Evolutionary conservation across 805 yeast genomes (phyloP), one percentile per base, ranked within the genome.

Genomic region (Candida endomychidarum): DNA sequence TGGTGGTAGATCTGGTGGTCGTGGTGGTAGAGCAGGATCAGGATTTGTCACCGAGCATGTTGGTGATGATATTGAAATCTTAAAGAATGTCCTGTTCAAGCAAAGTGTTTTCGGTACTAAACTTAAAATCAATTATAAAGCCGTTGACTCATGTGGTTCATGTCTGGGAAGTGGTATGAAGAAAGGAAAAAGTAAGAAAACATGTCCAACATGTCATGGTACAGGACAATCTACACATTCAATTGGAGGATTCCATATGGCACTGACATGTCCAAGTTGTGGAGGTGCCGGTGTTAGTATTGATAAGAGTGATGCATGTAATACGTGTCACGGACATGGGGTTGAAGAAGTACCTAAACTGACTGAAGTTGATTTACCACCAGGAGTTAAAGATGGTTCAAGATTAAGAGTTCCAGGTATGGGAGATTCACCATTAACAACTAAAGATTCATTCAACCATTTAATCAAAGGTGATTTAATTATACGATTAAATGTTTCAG

Each of bases 191-290:
- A 75, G 77, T 61, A 84, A 86, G 56, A 66, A 80, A 8, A 86
- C 96, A 0, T 93, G 99, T 71, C 67, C 78, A 1, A 66, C 86
- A 2, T 93, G 99, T 70, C 87, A 88, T 41, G 99, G 99, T 42
- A 78, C 96, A 0, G 99, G 99, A 4, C 83, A 90, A 24, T 80
- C 83, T 12, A 84, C 89, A 15, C 97, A 91, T 53, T 72, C 81
- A 34, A 75, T 86, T 57, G 96, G 95, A 3, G 98, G 98, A 0
- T 93, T 91, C 76, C 96, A 90, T 54, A 89, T 93, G 96, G 83
- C 96, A 2, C 81, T 96, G 0, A 88, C 96, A 9, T 93, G 99
- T 74, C 73, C 73, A 36, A 67, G 81, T 3, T 93, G 99, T 72
- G 80, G 75, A 32, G 99, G 99, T 28, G 69, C 86, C 5, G 99